Conservation (phyloP, 2,329 filamentous ascomycete species). For the Coniochaeta sp. region DNA sequence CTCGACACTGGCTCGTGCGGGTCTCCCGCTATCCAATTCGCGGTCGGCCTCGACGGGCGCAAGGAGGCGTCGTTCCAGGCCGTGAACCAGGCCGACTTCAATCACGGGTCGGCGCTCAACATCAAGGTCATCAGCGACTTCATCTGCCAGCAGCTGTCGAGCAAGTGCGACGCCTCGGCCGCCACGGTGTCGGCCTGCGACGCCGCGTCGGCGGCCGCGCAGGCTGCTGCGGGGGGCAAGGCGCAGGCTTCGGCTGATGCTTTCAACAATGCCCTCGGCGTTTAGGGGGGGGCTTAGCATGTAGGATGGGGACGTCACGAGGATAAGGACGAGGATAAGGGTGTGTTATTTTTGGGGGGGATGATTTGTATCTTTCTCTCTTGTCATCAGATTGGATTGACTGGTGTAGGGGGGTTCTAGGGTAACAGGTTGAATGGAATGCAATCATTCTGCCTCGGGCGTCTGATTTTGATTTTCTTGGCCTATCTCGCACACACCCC, state of each 20-base stretch:
- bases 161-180: slow-evolving; percentile 24
- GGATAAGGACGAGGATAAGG: too few species aligned
- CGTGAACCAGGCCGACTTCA: slow-evolving; percentile 34
- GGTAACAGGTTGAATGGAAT: not conserved
- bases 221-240: slow-evolving; percentile 10
- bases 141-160: slow-evolving; percentile 26
- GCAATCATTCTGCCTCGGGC: not conserved
- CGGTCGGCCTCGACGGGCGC: slow-evolving; percentile 38
- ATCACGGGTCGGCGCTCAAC: slow-evolving; percentile 40
- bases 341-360: not conserved
- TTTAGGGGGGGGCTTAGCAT: slow-evolving; percentile 10
- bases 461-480: not conserved
- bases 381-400: not conserved
- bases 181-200: slow-evolving; percentile 25
- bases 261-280: slow-evolving; percentile 30
- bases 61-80: slow-evolving; percentile 32
- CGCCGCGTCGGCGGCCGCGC: slow-evolving; percentile 22
- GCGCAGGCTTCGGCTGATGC: slow-evolving; percentile 30
- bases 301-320: not conserved
- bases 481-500: not conserved
- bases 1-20: slow-evolving; percentile 38
- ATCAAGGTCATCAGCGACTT: slow-evolving; percentile 28
- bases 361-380: not conserved
- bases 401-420: not conserved
- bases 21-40: slow-evolving; percentile 42